phyloP scores from a whole-genome alignment of 805 yeast species.

The Lachancea waltii region DNA sequence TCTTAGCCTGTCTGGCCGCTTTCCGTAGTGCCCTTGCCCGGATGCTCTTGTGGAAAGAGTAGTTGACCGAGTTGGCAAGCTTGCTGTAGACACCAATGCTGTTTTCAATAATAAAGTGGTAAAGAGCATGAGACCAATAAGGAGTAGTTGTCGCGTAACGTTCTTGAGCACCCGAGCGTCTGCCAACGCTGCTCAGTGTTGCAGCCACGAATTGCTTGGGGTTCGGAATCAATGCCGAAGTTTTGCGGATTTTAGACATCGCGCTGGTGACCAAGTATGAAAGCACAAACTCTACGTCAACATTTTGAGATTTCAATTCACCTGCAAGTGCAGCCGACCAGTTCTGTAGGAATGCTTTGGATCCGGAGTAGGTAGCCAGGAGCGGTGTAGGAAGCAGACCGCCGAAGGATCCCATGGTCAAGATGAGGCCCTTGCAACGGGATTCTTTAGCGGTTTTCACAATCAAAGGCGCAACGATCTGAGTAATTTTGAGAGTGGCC shows the following conservation, averaged over 20 bases:
- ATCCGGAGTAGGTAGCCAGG: conserved; percentile 91
- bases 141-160: conserved; percentile 84
- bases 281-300: conserved; percentile 81
- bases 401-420: conserved; percentile 96
- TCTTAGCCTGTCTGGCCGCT: conserved; percentile 30
- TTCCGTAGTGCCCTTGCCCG: conserved; percentile 78
- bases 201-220: conserved; percentile 76
- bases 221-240: conserved; percentile 71
- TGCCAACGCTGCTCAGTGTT: conserved; percentile 63
- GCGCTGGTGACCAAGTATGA: conserved; percentile 91
- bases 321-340: conserved; percentile 90
- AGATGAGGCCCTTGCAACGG: conserved; percentile 59
- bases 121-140: conserved; percentile 86
- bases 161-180: conserved; percentile 89
- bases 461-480: conserved; percentile 69
- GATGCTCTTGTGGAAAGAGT: conserved; percentile 70
- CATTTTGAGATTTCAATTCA: conserved; percentile 58
- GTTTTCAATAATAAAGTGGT: conserved; percentile 75
- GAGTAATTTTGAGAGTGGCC: conserved; percentile 80
- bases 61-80: conserved; percentile 62
- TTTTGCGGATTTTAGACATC: conserved; percentile 85
- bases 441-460: conserved; percentile 42
- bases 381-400: conserved; percentile 90
- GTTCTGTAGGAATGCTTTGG: conserved; percentile 88
- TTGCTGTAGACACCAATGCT: conserved; percentile 77